Evolutionary conservation across 352 stramenopile genomes (phyloP), one percentile per base, ranked within the genome.

Genomic region (Pythium diclinum): DNA sequence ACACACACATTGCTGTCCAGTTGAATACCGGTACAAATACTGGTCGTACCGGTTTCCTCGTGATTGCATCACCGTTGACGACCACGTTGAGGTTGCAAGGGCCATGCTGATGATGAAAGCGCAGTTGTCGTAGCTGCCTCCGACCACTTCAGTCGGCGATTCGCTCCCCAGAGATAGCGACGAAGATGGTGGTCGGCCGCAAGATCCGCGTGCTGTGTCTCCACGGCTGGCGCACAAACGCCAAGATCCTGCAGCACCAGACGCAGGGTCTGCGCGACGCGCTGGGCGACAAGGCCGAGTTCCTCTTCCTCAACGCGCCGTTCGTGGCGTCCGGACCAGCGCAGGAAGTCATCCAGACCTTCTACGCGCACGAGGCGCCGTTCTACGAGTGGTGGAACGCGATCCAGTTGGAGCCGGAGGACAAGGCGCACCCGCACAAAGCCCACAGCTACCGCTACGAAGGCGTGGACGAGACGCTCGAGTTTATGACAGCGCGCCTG

Each of bases 301-400:
- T 94, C 11, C 17, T 87, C 33, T 92, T 79, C 65, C 44, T 94
- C 17, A 72, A 91, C 59, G 83, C 80, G 49, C 80, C 83, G n/a
- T 88, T 78, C 72, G 34, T 56, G 2, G 85, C 81, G 3, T 79
- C 74, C 13, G 82, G 80, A 1, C 82, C 82, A 0, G 79, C 80
- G 21, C 73, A 82, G 21, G 79, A 89, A 55, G 63, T 86, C 32
- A 76, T 92, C 46, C 79, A 81, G 55, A 75, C 71, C 32, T 77
- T 90, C 52, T 90, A 85, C 68, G 78, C 73, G 14, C 52, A 75
- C 6, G 65, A 79, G 11, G 74, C 75, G 47, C 83, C 80, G 49
- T 92, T 87, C 65, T 91, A 79, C 68, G 78, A 92, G 69, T 94
- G 85, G 85, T 94, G 83, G 82, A 80, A 92, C 64, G 80, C 79